phyloP scores from a whole-genome alignment of 2,329 filamentous ascomycete species.

The Trichophyton equinum region DNA sequence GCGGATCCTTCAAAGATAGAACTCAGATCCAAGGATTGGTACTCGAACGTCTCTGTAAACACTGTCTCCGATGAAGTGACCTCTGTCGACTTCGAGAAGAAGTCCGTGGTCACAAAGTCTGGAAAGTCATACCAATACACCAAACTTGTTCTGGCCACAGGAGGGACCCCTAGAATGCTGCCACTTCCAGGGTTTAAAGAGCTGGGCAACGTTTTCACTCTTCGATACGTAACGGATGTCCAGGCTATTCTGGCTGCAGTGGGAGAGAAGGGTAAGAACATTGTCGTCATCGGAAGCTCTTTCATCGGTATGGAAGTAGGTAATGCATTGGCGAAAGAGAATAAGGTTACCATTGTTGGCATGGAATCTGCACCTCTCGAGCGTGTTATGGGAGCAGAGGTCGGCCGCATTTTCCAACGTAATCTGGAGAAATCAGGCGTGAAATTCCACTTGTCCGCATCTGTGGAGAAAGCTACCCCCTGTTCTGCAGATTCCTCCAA shows the following conservation, averaged over 20 bases:
- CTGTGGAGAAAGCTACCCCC: conserved; percentile 70
- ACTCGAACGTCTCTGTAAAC: conserved; percentile 48
- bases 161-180: conserved; percentile 61
- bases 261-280: conserved; percentile 72
- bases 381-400: conserved; percentile 66
- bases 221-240: conserved; percentile 65
- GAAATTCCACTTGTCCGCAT: conserved; percentile 71
- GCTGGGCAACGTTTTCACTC: conserved; percentile 72
- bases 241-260: conserved; percentile 68
- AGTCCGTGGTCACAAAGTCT: conserved; percentile 60
- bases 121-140: conserved; percentile 64
- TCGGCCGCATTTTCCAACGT: conserved; percentile 69
- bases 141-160: conserved; percentile 83
- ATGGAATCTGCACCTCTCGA: conserved; percentile 80
- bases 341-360: conserved; percentile 74
- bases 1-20: conserved; percentile 67
- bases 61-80: conserved; percentile 51
- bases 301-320: conserved; percentile 99
- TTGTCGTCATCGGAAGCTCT: conserved; percentile 81
- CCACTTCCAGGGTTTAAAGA: conserved; percentile 78
- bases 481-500: conserved; percentile 53
- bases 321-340: conserved; percentile 64
- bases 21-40: conserved; percentile 67
- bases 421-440: conserved; percentile 74
- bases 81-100: conserved; percentile 60